A percentile compares a stretch with the other conserved stretches of the same genome.
phyloP scores from a whole-genome alignment of 352 stramenopile species.

The Globisporangium abappressorium region DNA sequence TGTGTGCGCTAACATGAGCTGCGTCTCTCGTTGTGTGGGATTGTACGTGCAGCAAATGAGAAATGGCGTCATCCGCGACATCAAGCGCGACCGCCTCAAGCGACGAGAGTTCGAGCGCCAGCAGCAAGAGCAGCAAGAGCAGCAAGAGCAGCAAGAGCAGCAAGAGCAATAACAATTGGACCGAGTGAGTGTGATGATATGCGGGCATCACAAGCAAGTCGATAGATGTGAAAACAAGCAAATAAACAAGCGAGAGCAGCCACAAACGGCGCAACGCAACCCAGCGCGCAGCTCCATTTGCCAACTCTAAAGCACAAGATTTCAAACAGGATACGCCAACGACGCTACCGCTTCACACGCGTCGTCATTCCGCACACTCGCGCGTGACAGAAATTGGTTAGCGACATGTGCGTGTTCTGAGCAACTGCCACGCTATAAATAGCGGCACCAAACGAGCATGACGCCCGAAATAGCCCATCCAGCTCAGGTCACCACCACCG shows the following conservation, averaged over 20 bases:
- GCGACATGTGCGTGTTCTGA: not conserved
- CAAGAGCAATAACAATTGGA: slow-evolving; percentile 4
- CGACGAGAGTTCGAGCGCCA: slow-evolving; percentile 42
- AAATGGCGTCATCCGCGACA: slow-evolving; percentile 77
- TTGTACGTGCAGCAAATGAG: slow-evolving; percentile 47
- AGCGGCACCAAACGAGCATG: not conserved
- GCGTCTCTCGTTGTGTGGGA: not conserved
- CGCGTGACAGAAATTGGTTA: too few species aligned
- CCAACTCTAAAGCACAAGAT: not conserved
- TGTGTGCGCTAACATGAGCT: not conserved
- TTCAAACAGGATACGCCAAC: too few species aligned
- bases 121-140: slow-evolving; percentile 22
- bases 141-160: slow-evolving; percentile 24
- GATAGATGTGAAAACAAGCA: not conserved
- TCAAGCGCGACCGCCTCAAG: slow-evolving; percentile 66
- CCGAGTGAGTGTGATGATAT: not conserved
- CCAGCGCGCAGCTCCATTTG: not conserved
- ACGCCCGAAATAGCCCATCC: not conserved
- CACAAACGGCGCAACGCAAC: not conserved
- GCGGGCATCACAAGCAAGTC: not conserved
- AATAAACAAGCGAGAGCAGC: not conserved
- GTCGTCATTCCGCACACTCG: not conserved
- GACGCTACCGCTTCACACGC: not conserved
- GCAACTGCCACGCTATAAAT: not conserved
- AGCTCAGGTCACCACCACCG: not conserved